Base-by-base conservation (phyloP, 345 rosid genomes). In the Passiflora organensis region DNA sequence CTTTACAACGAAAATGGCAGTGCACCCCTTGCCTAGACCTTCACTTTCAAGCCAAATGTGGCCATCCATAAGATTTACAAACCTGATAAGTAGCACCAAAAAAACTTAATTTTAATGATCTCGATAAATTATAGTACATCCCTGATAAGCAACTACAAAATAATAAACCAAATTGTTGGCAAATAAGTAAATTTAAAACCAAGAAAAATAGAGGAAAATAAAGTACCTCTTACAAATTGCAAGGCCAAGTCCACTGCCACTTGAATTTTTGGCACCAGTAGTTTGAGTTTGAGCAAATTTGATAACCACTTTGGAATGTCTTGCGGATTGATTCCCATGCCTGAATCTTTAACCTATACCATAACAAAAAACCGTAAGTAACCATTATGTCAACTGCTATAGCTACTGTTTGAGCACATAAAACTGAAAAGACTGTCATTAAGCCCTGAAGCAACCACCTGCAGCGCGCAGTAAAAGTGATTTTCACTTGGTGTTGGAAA, bases 21-120 rank as follows among this genome's bases (percentile, higher is more conserved):
- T 85, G 65, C 89, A 94, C 58, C 99, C 99, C 70, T 89, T 87
- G 57, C 97, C 97, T 50, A 83, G 72, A 63, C 99, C 99, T 47
- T 89, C 96, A 16, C 97, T 89, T 67, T 94, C 97, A 53, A 94
- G 74, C 99, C 96, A 89, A 60, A 94, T 83, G 49, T 94, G 83
- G 53, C 99, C 99, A 58, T 75, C 93, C 99, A 94, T 89, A 54
- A 94, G 93, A 83, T 76, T 81, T 53, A 94, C 99, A 72, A 89
- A 94, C 83, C 99, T 94, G 76, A 56, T 60, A 58, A 57, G 42
- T 61, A 44, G 51, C 16, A 72, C 45, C 37, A n/a, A 60, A 21
- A 59, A 49, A 14, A 44, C 23, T n/a, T 48, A 43, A 69, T 58
- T 22, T 20, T 32, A 10, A 36, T 44, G 13, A 5, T 50, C 48